Conservation (phyloP, 163 green algal species). For the Chlamydomonas reinhardtii region DNA sequence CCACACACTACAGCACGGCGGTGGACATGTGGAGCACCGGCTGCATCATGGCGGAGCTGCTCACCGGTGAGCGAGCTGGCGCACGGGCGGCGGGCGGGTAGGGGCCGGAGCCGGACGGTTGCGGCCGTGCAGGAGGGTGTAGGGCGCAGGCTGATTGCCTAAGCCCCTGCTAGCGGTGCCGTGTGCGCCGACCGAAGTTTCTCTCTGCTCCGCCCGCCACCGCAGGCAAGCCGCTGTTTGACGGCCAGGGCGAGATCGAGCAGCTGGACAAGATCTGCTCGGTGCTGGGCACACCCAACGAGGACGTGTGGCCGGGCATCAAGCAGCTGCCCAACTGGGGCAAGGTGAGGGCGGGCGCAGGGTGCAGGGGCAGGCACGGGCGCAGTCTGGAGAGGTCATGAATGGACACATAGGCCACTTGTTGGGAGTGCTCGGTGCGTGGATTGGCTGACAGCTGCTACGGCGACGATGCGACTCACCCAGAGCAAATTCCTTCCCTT, state of each 20-base stretch:
- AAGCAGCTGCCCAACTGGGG: slow-evolving; percentile 68
- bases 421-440: no score
- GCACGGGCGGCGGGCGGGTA: no score
- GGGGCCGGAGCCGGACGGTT: no score
- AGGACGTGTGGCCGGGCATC: slow-evolving; percentile 81
- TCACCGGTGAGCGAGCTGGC: slow-evolving; percentile 61
- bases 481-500: no score
- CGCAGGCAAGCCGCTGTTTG: slow-evolving; percentile 87
- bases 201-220: no score
- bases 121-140: no score
- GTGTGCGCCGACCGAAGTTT: no score
- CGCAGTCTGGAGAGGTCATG: no score
- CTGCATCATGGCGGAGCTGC: slow-evolving; percentile 97
- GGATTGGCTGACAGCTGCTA: no score
- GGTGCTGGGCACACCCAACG: slow-evolving; percentile 87
- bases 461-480: neutral
- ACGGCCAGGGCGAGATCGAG: slow-evolving; percentile 92
- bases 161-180: no score
- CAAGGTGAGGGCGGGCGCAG: slow-evolving; percentile 40
- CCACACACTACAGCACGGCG: slow-evolving; percentile 82
- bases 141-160: no score
- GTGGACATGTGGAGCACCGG: slow-evolving; percentile 97
- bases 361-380: neutral
- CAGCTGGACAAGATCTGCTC: slow-evolving; percentile 92
- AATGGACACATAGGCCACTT: no score